Base-by-base conservation (phyloP, 1,284 basidiomycete genomes). In the Coniophora puteana region DNA sequence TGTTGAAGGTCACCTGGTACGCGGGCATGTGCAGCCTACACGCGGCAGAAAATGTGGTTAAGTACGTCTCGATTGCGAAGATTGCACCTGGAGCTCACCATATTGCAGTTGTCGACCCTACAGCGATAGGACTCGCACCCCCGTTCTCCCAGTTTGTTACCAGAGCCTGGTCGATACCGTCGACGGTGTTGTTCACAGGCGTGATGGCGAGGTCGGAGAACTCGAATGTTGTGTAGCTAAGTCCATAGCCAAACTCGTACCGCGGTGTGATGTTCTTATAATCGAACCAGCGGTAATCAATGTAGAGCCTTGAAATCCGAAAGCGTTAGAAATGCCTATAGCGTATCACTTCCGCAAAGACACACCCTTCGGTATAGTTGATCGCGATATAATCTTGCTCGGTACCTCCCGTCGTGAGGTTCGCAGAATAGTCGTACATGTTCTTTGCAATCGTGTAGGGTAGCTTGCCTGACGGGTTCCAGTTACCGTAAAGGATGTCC, bases 171-270 rank as follows among this genome's bases (percentile, higher is more conserved):
- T 70, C 62, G 4, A 52, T 50, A 46, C 63, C 60, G 18, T 57
- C 58, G 6, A 13, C 16, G 13, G 44, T 23, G 49, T 54, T 48
- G 27, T 45, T 1, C 32, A 81, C 53, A 37, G 59, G 57, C 4
- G 50, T 51, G 24, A 83, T 61, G 2, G 57, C 43, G 3, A 89
- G 59, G 14, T 68, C 60, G 23, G 68, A 74, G 54, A 85, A 87
- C 21, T 71, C 61, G 63, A 92, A 93, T 0, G 62, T 62, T 16
- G 77, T 75, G 59, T 80, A 82, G 29, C 67, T 72, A 38, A 80
- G 53, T 1, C 79, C 78, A 51, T 68, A 77, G 1, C 79, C 80
- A 51, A 82, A 82, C 38, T 69, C 68, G 51, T 65, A 80, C 10
- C 72, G 62, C 0, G 78, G 77, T 8, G 58, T 59, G 44, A 78